Base-by-base conservation (phyloP, 129 eudicot genomes). In the Saussurea involucrata region DNA sequence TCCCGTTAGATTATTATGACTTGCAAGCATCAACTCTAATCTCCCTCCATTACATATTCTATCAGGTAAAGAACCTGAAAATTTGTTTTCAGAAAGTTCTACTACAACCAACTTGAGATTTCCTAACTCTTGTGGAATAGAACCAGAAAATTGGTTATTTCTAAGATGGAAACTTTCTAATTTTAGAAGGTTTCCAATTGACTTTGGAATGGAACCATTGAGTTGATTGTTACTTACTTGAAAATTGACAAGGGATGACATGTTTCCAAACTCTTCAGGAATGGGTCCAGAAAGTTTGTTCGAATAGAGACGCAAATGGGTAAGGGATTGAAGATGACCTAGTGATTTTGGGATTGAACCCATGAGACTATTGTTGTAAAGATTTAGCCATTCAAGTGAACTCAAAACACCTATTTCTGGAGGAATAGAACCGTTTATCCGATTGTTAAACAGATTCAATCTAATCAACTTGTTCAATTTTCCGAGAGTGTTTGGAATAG, bases 61-160 rank as follows among this genome's bases (percentile, higher is more conserved):
- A 15, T 83, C 76, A 0, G 90, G 90, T 42, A 87, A 36, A 55
- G 46, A 24, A 5, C 90, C 88, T 0, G 78, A 57, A 5, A 86
- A 71, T 0, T 20, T 28, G 24, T 86, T 80, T 8, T 57, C 15
- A 6, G 67, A 31, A 40, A 86, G 0, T 29, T 33, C 36, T 0
- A 78, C 17, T 8, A 4, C 37, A 0, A 66, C 42, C 33, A 84
- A 63, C 15, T 33, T 77, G 9, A 81, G 73, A 12, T 85, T 73
- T 31, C 76, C 76, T 17, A 85, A 28, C 27, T 81, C 83, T 40
- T n/a, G 66, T 11, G 84, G 88, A 15, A 83, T 49, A 11, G 71
- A 27, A 31, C 84, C 87, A 40, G 75, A 79, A 31, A 84, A 71
- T 11, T 80, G 72, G 75, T 84, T 84, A 44, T 67, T 53, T 22